Evolutionary conservation across 148 eudicot species (phyloP).

Genomic region (Rhododendron simsii): DNA sequence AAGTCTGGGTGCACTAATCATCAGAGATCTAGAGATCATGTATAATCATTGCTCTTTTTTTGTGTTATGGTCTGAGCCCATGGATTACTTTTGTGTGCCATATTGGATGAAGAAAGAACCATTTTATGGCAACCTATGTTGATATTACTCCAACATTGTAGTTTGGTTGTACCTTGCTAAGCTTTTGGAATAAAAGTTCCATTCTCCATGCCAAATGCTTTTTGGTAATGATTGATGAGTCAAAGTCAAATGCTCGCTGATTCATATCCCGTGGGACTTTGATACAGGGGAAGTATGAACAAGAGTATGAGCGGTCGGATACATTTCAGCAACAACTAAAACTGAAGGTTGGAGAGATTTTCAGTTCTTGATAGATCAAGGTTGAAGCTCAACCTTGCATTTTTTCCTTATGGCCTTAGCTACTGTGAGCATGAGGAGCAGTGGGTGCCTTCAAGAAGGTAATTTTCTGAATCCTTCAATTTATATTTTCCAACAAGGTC

Average conservation of each 20-base stretch:
- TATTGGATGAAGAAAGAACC: neutral
- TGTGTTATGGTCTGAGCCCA: too few species aligned
- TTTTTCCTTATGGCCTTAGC: neutral
- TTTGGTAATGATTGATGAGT: neutral
- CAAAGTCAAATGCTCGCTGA: conserved; percentile 5
- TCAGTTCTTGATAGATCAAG: conserved; percentile 61
- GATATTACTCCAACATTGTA: conserved; percentile 8
- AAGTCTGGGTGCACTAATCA: too few species aligned
- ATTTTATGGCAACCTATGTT: neutral
- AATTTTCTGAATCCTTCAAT: too few species aligned
- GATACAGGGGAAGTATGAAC: conserved; percentile 64
- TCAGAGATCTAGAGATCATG: too few species aligned
- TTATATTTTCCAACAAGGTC: too few species aligned
- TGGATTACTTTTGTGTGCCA: neutral
- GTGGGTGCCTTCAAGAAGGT: too few species aligned
- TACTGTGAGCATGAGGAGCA: neutral
- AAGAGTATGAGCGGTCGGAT: conserved; percentile 58
- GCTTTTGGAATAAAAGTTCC: neutral
- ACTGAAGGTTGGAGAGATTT: conserved; percentile 70
- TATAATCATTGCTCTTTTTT: too few species aligned
- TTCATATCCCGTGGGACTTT: neutral
- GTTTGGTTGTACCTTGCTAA: neutral
- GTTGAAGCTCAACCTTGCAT: neutral
- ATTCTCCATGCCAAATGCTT: neutral
- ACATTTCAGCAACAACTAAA: conserved; percentile 83